Evolutionary conservation across 1,284 basidiomycete genomes (phyloP), one percentile per base, ranked within the genome.

Genomic region (Heliocybe sulcata): DNA sequence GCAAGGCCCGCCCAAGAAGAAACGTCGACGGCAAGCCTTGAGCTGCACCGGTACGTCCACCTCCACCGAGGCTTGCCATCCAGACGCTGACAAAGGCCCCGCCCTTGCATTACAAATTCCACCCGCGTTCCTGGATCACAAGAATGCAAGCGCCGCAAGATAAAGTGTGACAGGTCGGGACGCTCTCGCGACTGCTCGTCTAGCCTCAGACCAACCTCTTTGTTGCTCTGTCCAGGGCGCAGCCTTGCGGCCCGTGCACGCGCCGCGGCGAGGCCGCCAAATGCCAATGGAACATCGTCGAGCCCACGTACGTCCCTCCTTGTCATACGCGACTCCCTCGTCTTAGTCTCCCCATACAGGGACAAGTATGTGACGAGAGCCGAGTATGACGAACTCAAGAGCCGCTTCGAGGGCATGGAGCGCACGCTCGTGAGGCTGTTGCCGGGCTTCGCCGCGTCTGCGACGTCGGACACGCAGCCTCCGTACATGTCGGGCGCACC

Each of bases 31-130:
- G 54, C 87, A 89, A 64, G 85, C 86, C 35, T 68, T 89, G 61
- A 89, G 86, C 63, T 89, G 87, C 68, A 89, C 87, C 55, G 87
- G 87, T 87, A 66, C 72, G 79, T 45, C 4, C 47, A 29, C 27
- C 6, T 8, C 27, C 20, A 9, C 22, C 25, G 6, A 26, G 20
- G 6, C 71, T 51, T 52, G 45, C 51, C 42, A 26, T 54, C 51
- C 25, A 45, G 54, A 49, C 54, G 51, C 45, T 42, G 53, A 42
- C 57, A 51, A 54, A n/a, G n/a, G n/a, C n/a, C n/a, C n/a, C n/a
- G n/a, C n/a, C n/a, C n/a, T n/a, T n/a, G n/a, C n/a, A n/a, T 53
- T 55, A 55, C 52, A 47, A 49, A 57, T 50, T 56, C 53, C n/a
- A n/a, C n/a, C n/a, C n/a, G n/a, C 57, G 52, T 57, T 31, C 29